These are phyloP conservation scores for Elsinoe fawcettii DNA, from an alignment of 2,329 filamentous ascomycete species.

Conservation along the genomic window DNA sequence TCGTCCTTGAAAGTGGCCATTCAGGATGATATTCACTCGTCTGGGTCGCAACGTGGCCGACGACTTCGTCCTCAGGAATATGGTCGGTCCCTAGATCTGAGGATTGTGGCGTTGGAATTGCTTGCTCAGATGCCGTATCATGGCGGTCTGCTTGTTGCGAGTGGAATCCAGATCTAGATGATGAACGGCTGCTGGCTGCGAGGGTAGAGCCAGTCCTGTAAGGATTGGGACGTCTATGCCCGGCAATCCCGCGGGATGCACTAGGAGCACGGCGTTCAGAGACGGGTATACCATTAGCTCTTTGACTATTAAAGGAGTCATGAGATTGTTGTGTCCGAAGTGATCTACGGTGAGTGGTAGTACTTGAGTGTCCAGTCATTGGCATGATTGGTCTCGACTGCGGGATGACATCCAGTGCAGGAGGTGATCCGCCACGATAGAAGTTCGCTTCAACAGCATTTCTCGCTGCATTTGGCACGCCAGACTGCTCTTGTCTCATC, in stretches of 20 bases:
- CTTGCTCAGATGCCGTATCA: background rate
- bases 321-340: background rate
- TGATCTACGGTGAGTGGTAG: background rate
- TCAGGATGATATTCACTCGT: background rate
- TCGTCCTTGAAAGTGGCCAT: background rate
- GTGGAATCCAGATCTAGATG: background rate
- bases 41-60: background rate
- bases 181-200: background rate
- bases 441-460: background rate
- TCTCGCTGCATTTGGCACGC: background rate
- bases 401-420: background rate
- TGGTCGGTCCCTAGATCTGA: background rate
- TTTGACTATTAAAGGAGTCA: background rate
- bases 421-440: background rate
- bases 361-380: background rate
- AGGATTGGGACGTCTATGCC: background rate
- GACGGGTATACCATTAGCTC: background rate
- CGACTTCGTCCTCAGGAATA: background rate
- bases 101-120: background rate
- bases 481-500: background rate
- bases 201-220: background rate
- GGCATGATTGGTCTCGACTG: background rate
- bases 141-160: background rate
- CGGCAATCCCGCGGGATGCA: background rate
- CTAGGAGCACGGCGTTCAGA: constrained; percentile 2